Base-by-base conservation (phyloP, 169 alveolate species). In the Theileria parva region DNA sequence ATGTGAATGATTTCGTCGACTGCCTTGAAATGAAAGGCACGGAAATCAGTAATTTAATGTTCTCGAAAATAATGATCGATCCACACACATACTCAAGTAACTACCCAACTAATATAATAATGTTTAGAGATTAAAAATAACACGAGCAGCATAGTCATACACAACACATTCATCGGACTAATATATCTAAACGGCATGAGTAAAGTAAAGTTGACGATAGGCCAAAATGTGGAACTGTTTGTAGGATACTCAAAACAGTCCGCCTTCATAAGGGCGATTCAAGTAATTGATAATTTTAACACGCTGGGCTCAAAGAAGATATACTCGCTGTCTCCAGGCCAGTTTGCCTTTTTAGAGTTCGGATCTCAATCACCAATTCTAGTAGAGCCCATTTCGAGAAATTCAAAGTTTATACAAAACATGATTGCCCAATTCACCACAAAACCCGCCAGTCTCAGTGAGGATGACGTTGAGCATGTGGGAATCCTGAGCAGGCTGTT, bases 401-500 rank as follows among this genome's bases (percentile, higher is more conserved):
- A 7, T 28, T 21, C 51, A 9, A 37, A 25, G 11, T 70, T 23
- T n/a, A 70, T 70, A 50, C 28, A 27, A 9, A 70, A 70, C 44
- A n/a, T 53, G 37, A 57, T 53, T 23, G 30, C 67, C 65, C 34
- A 37, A 21, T 53, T 53, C 30, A 19, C 53, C 12, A 48, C 27
- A n/a, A 25, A 65, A 39, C 53, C 30, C 30, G 7, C 21, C 12
- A 60, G 37, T 8, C 50, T 27, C 25, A 30, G 7, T 0, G 69
- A 50, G 27, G 17, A 15, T 9, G 60, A 37, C 0, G 55, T 32
- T 15, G 63, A 21, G 11, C 67, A 55, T 15, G 28, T 80, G 17
- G 71, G 83, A 30, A 67, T 83, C 30, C 77, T 83, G 60, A 83
- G 89, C 72, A 55, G 86, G 19, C 63, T 70, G 28, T 75, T 83